Percentiles rank a stretch among this genome's conserved stretches.
Evolutionary conservation across 441 rosid species (phyloP).

Genomic region (Euphorbia celastroides): DNA sequence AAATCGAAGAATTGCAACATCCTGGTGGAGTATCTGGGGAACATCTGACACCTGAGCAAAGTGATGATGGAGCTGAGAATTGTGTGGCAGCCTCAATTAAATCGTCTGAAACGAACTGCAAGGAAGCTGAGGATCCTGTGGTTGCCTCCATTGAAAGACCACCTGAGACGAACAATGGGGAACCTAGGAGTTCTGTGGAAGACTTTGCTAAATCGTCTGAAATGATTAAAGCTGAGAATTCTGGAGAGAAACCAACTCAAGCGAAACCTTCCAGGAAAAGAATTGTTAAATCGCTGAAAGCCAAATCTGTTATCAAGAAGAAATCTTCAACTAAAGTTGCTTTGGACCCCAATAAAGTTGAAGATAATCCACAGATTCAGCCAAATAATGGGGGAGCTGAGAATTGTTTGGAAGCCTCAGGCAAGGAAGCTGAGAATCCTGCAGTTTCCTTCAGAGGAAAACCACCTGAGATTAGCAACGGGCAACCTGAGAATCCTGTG

Average conservation of each 20-base stretch:
- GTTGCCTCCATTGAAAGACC: neutral
- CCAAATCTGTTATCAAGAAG: conserved; percentile 35
- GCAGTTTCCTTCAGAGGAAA: neutral
- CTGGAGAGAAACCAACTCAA: conserved; percentile 15
- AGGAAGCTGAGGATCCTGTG: conserved; percentile 11
- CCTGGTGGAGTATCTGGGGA: neutral
- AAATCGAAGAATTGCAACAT: conserved; percentile 19
- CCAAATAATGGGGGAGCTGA: no score
- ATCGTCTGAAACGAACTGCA: conserved; percentile 1
- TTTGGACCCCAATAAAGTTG: conserved; percentile 25
- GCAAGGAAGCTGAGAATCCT: conserved; percentile 9
- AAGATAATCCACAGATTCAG: conserved; percentile 17
- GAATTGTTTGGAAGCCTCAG: no score
- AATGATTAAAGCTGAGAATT: neutral
- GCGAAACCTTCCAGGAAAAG: conserved; percentile 31
- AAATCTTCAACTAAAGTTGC: conserved; percentile 24
- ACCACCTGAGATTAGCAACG: neutral
- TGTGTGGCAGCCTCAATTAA: neutral
- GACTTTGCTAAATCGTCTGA: neutral
- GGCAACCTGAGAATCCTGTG: no score
- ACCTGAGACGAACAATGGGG: neutral
- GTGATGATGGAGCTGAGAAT: conserved; percentile 8
- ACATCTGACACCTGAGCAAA: neutral
- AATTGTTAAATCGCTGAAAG: conserved; percentile 30
- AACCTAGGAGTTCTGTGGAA: conserved; percentile 9